These are phyloP conservation scores for Alternaria alternata DNA, from an alignment of 2,329 filamentous ascomycete species.

Conservation along the genomic window DNA sequence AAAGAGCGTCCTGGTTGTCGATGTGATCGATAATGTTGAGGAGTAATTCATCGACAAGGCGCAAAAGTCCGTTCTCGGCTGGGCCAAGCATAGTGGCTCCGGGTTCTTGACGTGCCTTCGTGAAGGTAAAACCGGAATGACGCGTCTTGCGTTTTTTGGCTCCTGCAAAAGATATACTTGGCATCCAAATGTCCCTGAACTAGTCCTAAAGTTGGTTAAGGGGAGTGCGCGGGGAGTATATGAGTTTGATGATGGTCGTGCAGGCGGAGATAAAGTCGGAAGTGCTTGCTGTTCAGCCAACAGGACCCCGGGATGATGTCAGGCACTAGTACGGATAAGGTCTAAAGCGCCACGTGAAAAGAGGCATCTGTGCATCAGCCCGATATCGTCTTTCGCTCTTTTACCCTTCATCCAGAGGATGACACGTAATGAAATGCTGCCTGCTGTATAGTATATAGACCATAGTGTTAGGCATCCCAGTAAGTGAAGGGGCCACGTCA, in stretches of 20 bases:
- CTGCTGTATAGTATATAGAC: not conserved
- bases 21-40: slow-evolving; percentile 47
- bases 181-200: slow-evolving; percentile 26
- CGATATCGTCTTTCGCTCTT: not conserved
- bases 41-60: slow-evolving; percentile 46
- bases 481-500: not conserved
- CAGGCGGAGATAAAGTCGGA: not conserved
- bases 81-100: slow-evolving; percentile 23
- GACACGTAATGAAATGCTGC: not conserved
- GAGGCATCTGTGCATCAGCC: not conserved
- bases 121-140: slow-evolving; percentile 35
- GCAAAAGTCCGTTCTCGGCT: slow-evolving; percentile 30
- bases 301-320: slow-evolving; percentile 9
- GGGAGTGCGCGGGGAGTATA: not conserved
- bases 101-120: slow-evolving; percentile 27
- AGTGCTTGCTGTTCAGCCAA: not conserved
- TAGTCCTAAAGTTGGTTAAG: not conserved
- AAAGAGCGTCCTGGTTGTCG: slow-evolving; percentile 29
- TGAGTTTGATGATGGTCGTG: not conserved
- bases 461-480: no score
- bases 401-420: not conserved
- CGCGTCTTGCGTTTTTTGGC: slow-evolving; percentile 42
- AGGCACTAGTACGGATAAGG: not conserved
- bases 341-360: slow-evolving; percentile 1
- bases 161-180: slow-evolving; percentile 28